Evolutionary conservation across 306 rosid genomes (phyloP), one percentile per base, ranked within the genome.

Genomic region (Dicorynia guianensis): DNA sequence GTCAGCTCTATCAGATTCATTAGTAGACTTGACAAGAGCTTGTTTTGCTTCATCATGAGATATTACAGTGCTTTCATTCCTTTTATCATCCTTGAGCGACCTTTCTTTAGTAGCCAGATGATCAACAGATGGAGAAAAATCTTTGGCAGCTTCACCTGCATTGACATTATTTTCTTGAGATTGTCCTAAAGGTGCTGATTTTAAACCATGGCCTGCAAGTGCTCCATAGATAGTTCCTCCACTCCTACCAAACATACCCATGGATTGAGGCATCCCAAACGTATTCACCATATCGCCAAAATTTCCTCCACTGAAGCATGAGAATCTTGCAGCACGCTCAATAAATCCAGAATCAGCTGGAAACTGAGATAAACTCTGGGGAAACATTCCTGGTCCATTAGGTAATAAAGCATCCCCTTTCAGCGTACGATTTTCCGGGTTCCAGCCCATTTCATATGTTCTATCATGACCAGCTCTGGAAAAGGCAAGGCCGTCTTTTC

Each of bases 321-420:
- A 90, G 56, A 92, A 87, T 72, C 96, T 81, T 4, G 93, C 97
- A 14, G 99, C 99, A 20, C 97, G 86, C 84, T 96, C 99, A 7
- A 96, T 89, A 79, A 92, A 92, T 6, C 85, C 97, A 20, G 98
- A 89, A 78, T 96, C 98, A 42, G 93, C 70, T 35, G 98, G 99
- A 74, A 92, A 81, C 82, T 95, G 97, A 77, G 97, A 89, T 47
- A 92, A 82, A 88, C 83, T 85, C 79, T 85, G 88, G 0, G 92
- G 86, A 63, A 82, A 76, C 42, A 85, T 72, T 68, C 83, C 90
- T 47, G 82, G 91, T 68, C 85, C 87, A 77, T 82, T 88, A 7
- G 86, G 88, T 71, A 87, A 63, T 69, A 82, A 89, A 62, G 76
- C 69, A 6, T 82, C 89, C 44, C 83, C 88, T 76, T 85, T 88